Evolutionary conservation across 352 stramenopile species (phyloP).

Genomic region (Phytophthora cryptogea): DNA sequence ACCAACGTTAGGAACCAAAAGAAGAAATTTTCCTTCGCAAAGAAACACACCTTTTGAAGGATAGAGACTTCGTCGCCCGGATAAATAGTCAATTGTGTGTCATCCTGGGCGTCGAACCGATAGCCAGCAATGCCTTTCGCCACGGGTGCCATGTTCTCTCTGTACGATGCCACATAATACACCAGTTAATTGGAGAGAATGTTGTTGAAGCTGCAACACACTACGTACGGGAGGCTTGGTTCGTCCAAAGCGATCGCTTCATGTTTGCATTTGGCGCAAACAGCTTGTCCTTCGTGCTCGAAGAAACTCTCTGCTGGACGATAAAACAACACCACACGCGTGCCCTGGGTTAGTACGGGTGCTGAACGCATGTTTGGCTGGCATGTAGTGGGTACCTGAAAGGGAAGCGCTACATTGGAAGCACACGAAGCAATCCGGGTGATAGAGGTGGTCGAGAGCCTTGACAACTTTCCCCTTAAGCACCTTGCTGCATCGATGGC

Average conservation of each 20-base stretch:
- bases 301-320: slow-evolving; percentile 81
- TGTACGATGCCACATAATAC: slow-evolving; percentile 14
- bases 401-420: slow-evolving; percentile 76
- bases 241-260: slow-evolving; percentile 61
- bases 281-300: slow-evolving; percentile 73
- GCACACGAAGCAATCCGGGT: slow-evolving; percentile 85
- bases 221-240: slow-evolving; percentile 49
- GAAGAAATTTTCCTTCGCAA: neutral
- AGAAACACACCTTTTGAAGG: slow-evolving; percentile 63
- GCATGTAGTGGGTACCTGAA: slow-evolving; percentile 45
- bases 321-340: slow-evolving; percentile 24
- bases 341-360: slow-evolving; percentile 23
- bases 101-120: slow-evolving; percentile 77
- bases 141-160: slow-evolving; percentile 56
- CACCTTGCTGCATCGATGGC: slow-evolving; percentile 74
- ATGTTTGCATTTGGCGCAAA: slow-evolving; percentile 83
- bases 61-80: slow-evolving; percentile 78
- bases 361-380: neutral
- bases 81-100: slow-evolving; percentile 84
- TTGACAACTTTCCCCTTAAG: slow-evolving; percentile 89
- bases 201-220: slow-evolving; percentile 5
- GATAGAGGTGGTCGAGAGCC: slow-evolving; percentile 83
- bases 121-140: slow-evolving; percentile 68
- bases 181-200: neutral
- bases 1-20: slow-evolving; percentile 10